Percentiles rank a stretch among this genome's conserved stretches.
Evolutionary conservation across 805 yeast species (phyloP).

Genomic region (Metschnikowia vanudenii): DNA sequence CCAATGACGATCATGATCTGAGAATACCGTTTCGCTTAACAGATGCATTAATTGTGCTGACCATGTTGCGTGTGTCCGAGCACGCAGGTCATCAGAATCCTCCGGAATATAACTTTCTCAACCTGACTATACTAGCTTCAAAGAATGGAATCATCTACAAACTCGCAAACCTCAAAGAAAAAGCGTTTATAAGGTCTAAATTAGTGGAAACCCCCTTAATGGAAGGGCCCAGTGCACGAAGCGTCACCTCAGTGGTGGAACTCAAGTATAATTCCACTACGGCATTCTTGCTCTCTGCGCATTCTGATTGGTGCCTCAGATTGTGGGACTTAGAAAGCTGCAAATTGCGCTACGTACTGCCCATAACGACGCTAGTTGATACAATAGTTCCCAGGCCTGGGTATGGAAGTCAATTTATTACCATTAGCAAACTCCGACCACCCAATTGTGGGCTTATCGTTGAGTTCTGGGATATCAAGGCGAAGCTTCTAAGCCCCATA

Average conservation of each 20-base stretch:
- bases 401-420: conserved; percentile 14
- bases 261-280: conserved; percentile 5
- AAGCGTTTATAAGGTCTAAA: conserved; percentile 1
- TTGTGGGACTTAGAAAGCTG: conserved; percentile 14
- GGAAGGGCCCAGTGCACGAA: conserved; percentile 6
- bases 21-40: conserved; percentile 2
- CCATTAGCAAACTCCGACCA: conserved; percentile 13
- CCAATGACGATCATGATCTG: neutral
- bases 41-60: conserved; percentile 5
- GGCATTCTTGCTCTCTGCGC: conserved; percentile 15
- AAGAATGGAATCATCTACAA: conserved; percentile 11
- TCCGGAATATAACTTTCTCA: conserved; percentile 17
- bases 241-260: conserved; percentile 11
- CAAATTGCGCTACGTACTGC: conserved; percentile 10
- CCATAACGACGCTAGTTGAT: conserved; percentile 15
- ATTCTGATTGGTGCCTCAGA: conserved; percentile 17
- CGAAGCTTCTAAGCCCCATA: conserved; percentile 12
- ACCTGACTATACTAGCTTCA: conserved; percentile 13
- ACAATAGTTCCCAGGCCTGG: conserved; percentile 14
- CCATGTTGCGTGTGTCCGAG: conserved; percentile 1
- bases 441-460: conserved; percentile 14
- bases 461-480: conserved; percentile 21
- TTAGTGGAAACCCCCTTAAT: neutral
- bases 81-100: conserved; percentile 11
- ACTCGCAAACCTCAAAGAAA: conserved; percentile 13